These are phyloP conservation scores for Delitschia confertaspora DNA, from an alignment of 495 filamentous ascomycete species.

Conservation along the genomic window DNA sequence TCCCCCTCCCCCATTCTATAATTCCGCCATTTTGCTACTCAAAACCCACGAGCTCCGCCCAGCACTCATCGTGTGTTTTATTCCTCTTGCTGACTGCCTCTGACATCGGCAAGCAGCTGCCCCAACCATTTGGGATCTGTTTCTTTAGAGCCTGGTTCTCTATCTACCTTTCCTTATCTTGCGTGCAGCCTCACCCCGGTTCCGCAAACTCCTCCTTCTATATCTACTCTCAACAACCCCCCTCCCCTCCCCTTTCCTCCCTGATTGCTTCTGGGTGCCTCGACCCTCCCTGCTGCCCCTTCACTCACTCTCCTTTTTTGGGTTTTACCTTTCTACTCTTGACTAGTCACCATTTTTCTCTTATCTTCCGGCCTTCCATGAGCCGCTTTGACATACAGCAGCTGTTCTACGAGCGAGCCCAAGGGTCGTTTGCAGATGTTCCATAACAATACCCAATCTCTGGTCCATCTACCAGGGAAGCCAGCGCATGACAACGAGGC, in stretches of 20 bases:
- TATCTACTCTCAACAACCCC: conserved; percentile 20
- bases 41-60: too few relatives aligned
- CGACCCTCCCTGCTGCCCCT: background rate
- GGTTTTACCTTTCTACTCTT: too few relatives aligned
- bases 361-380: conserved; percentile 17
- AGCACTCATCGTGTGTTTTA: too few relatives aligned
- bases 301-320: conserved; percentile 1
- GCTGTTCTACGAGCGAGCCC: conserved; percentile 12
- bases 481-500: conserved; percentile 14
- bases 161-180: conserved; percentile 11
- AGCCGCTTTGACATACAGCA: conserved; percentile 15
- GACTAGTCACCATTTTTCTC: conserved; percentile 1
- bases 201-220: conserved; percentile 12
- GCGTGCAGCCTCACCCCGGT: conserved; percentile 18
- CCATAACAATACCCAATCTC: conserved; percentile 15
- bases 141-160: too few relatives aligned
- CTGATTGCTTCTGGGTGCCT: background rate
- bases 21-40: too few relatives aligned
- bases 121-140: too few relatives aligned
- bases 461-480: conserved; percentile 27
- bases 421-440: conserved; percentile 26
- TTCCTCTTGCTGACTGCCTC: too few relatives aligned
- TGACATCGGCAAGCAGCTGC: too few relatives aligned
- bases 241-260: conserved; percentile 6
- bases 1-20: too few relatives aligned